Evolutionary conservation across 768 basidiomycete genomes (phyloP), one percentile per base, ranked within the genome.

Genomic region (Rhodotorula graminis): DNA sequence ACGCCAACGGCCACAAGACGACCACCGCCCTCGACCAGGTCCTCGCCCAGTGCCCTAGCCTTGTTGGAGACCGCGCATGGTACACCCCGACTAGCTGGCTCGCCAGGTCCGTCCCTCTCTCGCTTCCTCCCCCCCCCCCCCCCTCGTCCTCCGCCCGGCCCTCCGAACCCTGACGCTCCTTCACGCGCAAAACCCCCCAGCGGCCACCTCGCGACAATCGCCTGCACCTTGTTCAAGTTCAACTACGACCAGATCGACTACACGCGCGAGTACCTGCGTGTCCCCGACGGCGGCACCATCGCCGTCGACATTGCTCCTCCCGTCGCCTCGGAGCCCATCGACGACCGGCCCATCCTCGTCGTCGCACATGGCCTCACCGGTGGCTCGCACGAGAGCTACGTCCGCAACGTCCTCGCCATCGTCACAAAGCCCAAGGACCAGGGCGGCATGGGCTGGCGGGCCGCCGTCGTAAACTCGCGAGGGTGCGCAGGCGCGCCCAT

Each of bases 381-480:
- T 31, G 78, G 78, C 2, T 65, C 64, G 16, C 87, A 95, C 79
- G 95, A 95, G 84, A 84, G 88, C 29, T 98, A 96, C 78, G 90
- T 96, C 57, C 85, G 92, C 73, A 88, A 90, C 42, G 85, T 96
- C 59, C 83, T 98, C 8, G 85, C 86, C 62, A 88, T 87, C 70
- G 89, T 88, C 23, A 89, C 89, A 79, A 84, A 84, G 42, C 85
- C 90, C 40, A 84, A 88, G 14, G 84, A 85, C 55, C 84, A 90
- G 77, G 92, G 91, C n/a, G 95, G 94, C 3, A 83, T 95, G 65
- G 93, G 93, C 25, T 95, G 91, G 81, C 85, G 96, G 69, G 94
- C 87, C 10, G 89, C 90, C 21, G 92, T 97, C 16, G 86, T 94
- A 80, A 96, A 95, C 82, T 94, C 90, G 82, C 87, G 94, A 77